Conservation (phyloP, 225 moss, liverwort and hornwort genomes). For the Sphagnum contortum region DNA sequence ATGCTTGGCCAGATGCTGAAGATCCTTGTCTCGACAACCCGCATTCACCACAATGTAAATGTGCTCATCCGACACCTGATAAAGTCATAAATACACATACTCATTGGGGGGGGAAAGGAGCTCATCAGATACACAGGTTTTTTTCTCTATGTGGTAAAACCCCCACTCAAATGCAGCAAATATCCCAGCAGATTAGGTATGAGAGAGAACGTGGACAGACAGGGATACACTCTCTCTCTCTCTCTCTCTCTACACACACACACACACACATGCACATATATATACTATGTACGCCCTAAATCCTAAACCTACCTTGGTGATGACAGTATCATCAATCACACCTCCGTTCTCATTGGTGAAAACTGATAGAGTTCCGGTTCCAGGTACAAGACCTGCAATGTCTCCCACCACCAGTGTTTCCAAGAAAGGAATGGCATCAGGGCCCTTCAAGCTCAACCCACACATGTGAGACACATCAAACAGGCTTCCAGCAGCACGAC, state of each 20-base stretch:
- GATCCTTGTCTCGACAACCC: constrained; percentile 95
- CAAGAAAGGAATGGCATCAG: constrained; percentile 79
- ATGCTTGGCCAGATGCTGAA: constrained; percentile 81
- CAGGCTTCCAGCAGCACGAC: constrained; percentile 72
- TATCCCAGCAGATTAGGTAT: too few relatives aligned
- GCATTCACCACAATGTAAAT: constrained; percentile 99
- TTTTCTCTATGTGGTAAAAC: too few relatives aligned
- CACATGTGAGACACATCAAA: constrained; percentile 99
- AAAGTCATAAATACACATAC: not conserved
- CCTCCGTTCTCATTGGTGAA: constrained; percentile 94
- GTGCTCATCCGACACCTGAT: constrained; percentile 69
- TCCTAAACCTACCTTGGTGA: constrained; percentile 55
- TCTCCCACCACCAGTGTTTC: constrained; percentile 90
- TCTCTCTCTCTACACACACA: too few relatives aligned
- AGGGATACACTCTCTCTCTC: too few relatives aligned
- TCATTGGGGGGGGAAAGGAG: not conserved
- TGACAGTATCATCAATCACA: constrained; percentile 89
- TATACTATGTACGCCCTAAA: too few relatives aligned
- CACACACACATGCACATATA: too few relatives aligned
- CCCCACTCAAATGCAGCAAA: too few relatives aligned
- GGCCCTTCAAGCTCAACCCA: constrained; percentile 75
- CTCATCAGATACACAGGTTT: too few relatives aligned
- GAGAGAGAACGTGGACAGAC: too few relatives aligned
- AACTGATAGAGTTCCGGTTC: constrained; percentile 78
- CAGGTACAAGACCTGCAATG: constrained; percentile 58